Evolutionary conservation across 257 asterid genomes (phyloP).

Genomic region (Cinchona pubescens): DNA sequence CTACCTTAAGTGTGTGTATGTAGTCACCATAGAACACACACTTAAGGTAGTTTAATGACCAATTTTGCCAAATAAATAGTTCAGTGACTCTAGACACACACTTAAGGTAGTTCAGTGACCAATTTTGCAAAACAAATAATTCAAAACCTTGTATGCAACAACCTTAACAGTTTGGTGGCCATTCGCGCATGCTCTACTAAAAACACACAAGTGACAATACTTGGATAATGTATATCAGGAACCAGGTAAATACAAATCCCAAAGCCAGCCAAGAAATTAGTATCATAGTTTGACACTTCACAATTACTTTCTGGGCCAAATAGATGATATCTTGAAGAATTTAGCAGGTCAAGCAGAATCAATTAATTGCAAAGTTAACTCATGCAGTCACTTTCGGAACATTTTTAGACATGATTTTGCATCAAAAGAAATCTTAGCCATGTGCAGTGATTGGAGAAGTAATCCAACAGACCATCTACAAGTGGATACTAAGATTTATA

Average conservation of each 20-base stretch:
- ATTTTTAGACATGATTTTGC: not conserved
- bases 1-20: too few relatives aligned
- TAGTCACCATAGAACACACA: too few relatives aligned
- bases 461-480: not conserved
- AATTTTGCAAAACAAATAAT: too few relatives aligned
- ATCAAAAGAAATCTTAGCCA: not conserved
- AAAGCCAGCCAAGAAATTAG: not conserved
- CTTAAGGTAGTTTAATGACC: too few relatives aligned
- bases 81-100: too few relatives aligned
- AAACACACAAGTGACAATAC: not conserved
- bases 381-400: not conserved
- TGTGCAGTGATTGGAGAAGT: not conserved
- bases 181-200: too few relatives aligned
- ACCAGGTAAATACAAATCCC: not conserved
- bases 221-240: not conserved
- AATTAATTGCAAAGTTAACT: not conserved
- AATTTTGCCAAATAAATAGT: too few relatives aligned
- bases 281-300: not conserved
- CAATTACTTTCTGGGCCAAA: not conserved
- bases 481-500: not conserved
- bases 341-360: not conserved
- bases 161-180: too few relatives aligned
- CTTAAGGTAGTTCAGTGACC: too few relatives aligned
- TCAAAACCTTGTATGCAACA: too few relatives aligned
- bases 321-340: not conserved